Evolutionary conservation across 257 asterid genomes (phyloP), one percentile per base, ranked within the genome.

Genomic region (Solanum chiquidenum): DNA sequence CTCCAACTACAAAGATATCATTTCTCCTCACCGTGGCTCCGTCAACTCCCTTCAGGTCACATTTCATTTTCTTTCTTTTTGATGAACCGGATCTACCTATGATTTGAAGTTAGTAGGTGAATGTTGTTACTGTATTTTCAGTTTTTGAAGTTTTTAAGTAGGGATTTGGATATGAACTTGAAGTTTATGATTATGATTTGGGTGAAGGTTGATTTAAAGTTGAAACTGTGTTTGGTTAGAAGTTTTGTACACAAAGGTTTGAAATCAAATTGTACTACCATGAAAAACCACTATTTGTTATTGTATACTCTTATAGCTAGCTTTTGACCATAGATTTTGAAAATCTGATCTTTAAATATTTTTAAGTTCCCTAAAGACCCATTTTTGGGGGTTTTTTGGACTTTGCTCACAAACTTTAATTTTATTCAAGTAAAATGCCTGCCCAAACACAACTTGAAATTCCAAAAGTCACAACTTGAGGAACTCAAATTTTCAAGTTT

Each of bases 21-120:
- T 96, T 84, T 96, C 99, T 87, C 87, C 94, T 90, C 99, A 97
- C 88, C 99, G 98, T 64, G 99, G 95, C 88, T 91, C 99, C 76
- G 87, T 97, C 89, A 95, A 96, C 90, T 95, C 99, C 82, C 93
- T 97, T 86, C 99, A 97, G 98, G 98, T 91, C 91, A 74, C 83
- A 73, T 44, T 71, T 80, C 66, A 69, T 44, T 18, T n/a, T 85
- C 64, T 14, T 29, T 12, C 21, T 3, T 27, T 29, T 71, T 31
- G 40, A 71, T 13, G 49, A 76, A 13, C 66, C 77, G 60, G 86
- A 72, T 6, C 2, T 73, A 46, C 3, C 0, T 73, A 33, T 20
- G 34, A 18, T 72, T 85, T 5, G 16, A 75, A 79, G 25, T 27
- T 42, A 27, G n/a, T 40, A 2, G 33, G 31, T 37, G 83, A 29